A percentile compares a stretch with the other conserved stretches of the same genome.
Conservation (phyloP, 352 stramenopile genomes). For the Globisporangium spinosum region DNA sequence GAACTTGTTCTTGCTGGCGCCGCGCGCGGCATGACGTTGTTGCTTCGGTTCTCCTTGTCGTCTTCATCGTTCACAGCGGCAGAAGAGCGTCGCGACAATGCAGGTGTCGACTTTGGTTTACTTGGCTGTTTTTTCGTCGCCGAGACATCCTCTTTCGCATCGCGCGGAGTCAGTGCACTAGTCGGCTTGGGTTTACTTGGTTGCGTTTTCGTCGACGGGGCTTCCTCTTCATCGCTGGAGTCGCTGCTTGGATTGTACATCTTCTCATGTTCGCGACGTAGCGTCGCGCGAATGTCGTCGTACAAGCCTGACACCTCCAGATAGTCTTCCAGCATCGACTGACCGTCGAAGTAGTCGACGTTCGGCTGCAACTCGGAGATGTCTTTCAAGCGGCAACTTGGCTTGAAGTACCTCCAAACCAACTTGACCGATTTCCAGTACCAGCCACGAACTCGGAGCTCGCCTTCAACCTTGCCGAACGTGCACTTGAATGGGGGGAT, state of each 20-base stretch:
- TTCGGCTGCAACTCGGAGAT: conserved; percentile 22
- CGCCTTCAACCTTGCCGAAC: conserved; percentile 57
- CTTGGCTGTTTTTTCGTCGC: background rate
- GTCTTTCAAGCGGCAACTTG: conserved; percentile 17
- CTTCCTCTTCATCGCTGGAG: background rate
- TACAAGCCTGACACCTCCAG: conserved; percentile 34
- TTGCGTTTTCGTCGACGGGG: background rate
- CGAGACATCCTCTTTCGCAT: background rate
- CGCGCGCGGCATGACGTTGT: conserved; percentile 6
- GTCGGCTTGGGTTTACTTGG: background rate
- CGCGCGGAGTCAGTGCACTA: background rate
- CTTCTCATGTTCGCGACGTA: conserved; percentile 36
- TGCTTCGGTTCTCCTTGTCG: conserved; percentile 16
- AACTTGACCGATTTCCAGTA: conserved; percentile 45
- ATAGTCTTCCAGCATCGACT: conserved; percentile 39
- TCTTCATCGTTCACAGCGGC: conserved; percentile 18
- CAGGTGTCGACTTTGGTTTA: background rate
- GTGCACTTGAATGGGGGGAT: conserved; percentile 60
- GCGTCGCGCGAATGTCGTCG: conserved; percentile 36
- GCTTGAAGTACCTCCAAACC: conserved; percentile 57
- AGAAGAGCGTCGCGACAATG: background rate
- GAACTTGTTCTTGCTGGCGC: background rate
- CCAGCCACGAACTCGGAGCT: conserved; percentile 55
- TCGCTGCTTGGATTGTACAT: conserved; percentile 7
- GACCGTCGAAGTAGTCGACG: conserved; percentile 54